Evolutionary conservation across 441 rosid genomes (phyloP), one percentile per base, ranked within the genome.

Genomic region (Arabidopsis lyrata): DNA sequence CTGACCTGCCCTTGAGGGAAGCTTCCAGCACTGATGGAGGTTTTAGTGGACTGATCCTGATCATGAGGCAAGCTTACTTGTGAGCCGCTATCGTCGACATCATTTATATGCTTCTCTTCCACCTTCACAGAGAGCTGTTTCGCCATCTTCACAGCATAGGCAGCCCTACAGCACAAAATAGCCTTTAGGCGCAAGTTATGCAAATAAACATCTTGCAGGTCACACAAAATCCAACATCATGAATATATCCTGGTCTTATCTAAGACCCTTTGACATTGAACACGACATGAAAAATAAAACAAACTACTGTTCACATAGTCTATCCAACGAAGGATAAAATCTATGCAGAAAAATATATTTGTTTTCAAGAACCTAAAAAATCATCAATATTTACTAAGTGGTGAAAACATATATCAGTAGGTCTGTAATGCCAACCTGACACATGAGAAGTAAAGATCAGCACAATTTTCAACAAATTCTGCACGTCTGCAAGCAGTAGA

Each of bases 381-480:
- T 57, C 66, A 41, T 74, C 56, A 42, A 64, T 70, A 63, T 22
- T 12, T n/a, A 24, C 49, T 47, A 36, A 79, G 50, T n/a, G 72
- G 41, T 73, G 49, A 48, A 36, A 54, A 59, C 38, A 41, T 72
- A 77, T 73, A 61, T 16, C 57, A 75, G 31, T 75, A 70, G 60
- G 73, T 32, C 71, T 63, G 58, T 69, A 29, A 76, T 61, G 82
- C 98, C 77, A 77, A 97, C 99, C 99, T 92, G 77, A 86, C 85
- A 81, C 99, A 97, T 72, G 97, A 92, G 83, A 97, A 97, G 78
- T 92, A 97, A 58, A 97, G 97, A 73, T 95, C 99, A 27, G 88
- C 88, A 77, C 99, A 97, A 82, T 85, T 89, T 82, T 94, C 99
- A 59, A 97, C 88, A 84, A 91, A 90, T 63, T 97, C 99, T 10